phyloP scores from a whole-genome alignment of 176 grass and related monocot species.

The Oryza australiensis region DNA sequence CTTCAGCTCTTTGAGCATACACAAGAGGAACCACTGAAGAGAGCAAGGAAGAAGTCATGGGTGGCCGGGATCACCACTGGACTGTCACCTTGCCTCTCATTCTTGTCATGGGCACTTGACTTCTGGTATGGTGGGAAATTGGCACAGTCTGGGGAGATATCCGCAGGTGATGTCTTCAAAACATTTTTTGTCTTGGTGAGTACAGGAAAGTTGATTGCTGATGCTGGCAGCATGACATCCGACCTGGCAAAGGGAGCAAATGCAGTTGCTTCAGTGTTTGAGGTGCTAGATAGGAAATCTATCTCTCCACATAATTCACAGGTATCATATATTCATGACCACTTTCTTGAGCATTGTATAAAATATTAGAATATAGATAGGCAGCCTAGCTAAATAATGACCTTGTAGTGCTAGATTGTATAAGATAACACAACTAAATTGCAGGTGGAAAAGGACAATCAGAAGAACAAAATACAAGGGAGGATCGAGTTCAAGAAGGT shows the following conservation, averaged over 20 bases:
- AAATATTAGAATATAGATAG: constrained; percentile 16
- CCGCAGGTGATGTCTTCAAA: constrained; percentile 92
- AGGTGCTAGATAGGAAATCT: constrained; percentile 90
- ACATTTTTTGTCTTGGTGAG: constrained; percentile 98
- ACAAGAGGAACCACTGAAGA: constrained; percentile 81
- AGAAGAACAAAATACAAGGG: constrained; percentile 74
- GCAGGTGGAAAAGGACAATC: constrained; percentile 62
- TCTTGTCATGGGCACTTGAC: constrained; percentile 94
- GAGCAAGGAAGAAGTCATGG: constrained; percentile 87
- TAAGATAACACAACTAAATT: constrained; percentile 28
- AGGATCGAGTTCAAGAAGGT: constrained; percentile 88
- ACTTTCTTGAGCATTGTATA: background rate
- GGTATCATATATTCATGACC: constrained; percentile 34
- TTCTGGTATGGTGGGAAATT: constrained; percentile 98
- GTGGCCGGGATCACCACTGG: constrained; percentile 89
- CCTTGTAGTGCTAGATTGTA: constrained; percentile 7
- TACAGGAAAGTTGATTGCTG: constrained; percentile 95
- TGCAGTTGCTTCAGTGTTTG: constrained; percentile 93
- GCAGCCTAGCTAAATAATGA: constrained; percentile 5
- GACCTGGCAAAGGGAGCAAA: constrained; percentile 95
- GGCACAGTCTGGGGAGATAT: constrained; percentile 80
- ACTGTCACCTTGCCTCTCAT: constrained; percentile 85
- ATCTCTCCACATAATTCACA: constrained; percentile 63
- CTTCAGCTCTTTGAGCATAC: constrained; percentile 79
- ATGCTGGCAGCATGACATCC: constrained; percentile 98